A percentile compares a stretch with the other conserved stretches of the same genome.
Evolutionary conservation across 2,329 filamentous ascomycete species (phyloP).

Genomic region (Chalaropsis thielavioides): DNA sequence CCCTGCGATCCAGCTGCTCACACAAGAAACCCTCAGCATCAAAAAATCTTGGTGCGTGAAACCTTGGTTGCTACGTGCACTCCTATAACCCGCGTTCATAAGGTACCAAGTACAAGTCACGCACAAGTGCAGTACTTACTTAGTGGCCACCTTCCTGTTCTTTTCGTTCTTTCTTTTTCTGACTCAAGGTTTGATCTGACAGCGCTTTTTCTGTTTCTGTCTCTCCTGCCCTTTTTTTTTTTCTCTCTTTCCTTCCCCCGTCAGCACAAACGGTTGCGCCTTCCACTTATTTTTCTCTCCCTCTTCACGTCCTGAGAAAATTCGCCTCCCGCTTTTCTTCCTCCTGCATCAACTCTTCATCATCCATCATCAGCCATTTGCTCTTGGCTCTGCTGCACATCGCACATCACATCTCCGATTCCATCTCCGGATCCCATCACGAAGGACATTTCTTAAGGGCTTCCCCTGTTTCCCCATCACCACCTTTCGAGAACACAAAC

Average conservation of each 20-base stretch:
- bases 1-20: background rate
- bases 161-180: background rate
- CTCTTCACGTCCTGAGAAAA: background rate
- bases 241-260: background rate
- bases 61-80: background rate
- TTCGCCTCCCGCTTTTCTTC: conserved; percentile 6
- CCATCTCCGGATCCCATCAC: background rate
- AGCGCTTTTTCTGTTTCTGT: background rate
- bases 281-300: conserved; percentile 3
- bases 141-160: background rate
- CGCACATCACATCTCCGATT: background rate
- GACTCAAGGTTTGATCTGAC: conserved; percentile 9
- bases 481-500: conserved; percentile 13
- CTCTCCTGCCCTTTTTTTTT: background rate
- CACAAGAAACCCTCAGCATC: background rate
- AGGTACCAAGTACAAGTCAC: background rate
- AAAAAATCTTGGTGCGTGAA: background rate
- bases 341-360: background rate
- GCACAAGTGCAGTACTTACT: too few species aligned
- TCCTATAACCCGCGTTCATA: background rate
- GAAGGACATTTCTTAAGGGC: conserved; percentile 7
- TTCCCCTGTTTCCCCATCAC: conserved; percentile 6
- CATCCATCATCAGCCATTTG: background rate
- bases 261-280: conserved; percentile 1
- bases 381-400: background rate